Evolutionary conservation across 2,329 filamentous ascomycete species (phyloP).

Genomic region (Rhinocladiella mackenziei): DNA sequence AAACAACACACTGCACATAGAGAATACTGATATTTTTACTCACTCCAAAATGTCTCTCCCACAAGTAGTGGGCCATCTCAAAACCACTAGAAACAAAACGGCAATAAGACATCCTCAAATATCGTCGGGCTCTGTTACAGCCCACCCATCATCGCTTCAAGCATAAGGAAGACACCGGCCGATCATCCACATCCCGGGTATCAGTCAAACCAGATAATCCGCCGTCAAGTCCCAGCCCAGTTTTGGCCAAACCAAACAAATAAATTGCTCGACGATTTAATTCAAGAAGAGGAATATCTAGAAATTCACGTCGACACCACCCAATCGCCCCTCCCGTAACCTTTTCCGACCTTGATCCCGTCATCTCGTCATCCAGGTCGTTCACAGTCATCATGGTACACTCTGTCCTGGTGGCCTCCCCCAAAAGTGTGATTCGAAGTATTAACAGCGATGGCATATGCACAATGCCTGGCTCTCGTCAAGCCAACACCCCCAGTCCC

Average conservation of each 20-base stretch:
- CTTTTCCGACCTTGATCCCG: conserved; percentile 2
- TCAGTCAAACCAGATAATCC: conserved; percentile 5
- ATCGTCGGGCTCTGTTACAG: no score
- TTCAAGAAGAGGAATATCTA: background rate
- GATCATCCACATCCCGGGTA: conserved; percentile 5
- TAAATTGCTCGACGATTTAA: background rate
- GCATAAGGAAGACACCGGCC: background rate
- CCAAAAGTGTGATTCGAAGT: background rate
- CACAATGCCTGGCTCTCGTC: background rate
- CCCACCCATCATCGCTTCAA: background rate
- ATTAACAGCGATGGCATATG: background rate
- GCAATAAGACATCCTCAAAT: no score
- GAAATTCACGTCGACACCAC: no score
- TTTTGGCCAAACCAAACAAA: background rate
- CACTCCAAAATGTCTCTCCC: no score
- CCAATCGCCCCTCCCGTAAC: background rate
- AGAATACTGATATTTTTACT: no score
- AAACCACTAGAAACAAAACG: no score
- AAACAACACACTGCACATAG: no score
- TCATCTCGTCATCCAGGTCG: conserved; percentile 17
- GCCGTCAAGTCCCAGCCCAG: background rate
- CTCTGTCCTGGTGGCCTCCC: background rate
- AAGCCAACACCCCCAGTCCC: conserved; percentile 21
- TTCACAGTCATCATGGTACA: conserved; percentile 6
- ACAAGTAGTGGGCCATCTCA: no score